A percentile compares a stretch with the other conserved stretches of the same genome.
Evolutionary conservation across 2,329 filamentous ascomycete species (phyloP).

Genomic region (Ambrosiella beaveri): DNA sequence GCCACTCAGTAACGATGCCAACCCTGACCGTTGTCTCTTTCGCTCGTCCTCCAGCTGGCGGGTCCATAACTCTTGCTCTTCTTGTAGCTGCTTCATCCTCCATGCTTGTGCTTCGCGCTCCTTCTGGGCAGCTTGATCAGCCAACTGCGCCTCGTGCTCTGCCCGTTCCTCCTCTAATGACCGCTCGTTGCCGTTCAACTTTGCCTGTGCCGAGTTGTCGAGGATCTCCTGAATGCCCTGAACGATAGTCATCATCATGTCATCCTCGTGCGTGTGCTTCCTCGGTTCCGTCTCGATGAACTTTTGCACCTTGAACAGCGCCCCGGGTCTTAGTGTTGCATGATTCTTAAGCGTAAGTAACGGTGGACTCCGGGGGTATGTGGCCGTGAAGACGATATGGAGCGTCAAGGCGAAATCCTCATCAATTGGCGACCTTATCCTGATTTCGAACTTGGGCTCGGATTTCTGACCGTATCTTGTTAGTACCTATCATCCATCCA

Average conservation of each 20-base stretch:
- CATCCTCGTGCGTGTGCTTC: conserved; percentile 33
- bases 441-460: conserved; percentile 68
- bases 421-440: conserved; percentile 56
- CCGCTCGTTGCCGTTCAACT: conserved; percentile 56
- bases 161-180: conserved; percentile 82
- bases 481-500: not conserved
- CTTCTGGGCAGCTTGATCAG: conserved; percentile 40
- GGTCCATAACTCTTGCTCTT: conserved; percentile 54
- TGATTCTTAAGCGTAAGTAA: conserved; percentile 51
- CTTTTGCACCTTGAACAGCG: conserved; percentile 51
- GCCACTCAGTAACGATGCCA: conserved; percentile 19
- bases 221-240: conserved; percentile 57
- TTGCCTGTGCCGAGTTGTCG: conserved; percentile 68
- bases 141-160: conserved; percentile 57
- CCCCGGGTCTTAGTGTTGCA: conserved; percentile 49
- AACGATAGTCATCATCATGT: conserved; percentile 49
- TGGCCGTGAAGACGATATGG: conserved; percentile 69
- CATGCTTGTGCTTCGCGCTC: conserved; percentile 35
- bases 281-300: conserved; percentile 42
- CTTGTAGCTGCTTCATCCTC: conserved; percentile 38
- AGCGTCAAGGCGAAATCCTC: conserved; percentile 53
- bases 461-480: conserved; percentile 39
- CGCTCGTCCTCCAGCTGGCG: conserved; percentile 59
- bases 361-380: conserved; percentile 74
- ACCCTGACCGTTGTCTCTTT: conserved; percentile 19